These are phyloP conservation scores for Solanum piurae DNA, from an alignment of 257 asterid species.

Conservation along the genomic window DNA sequence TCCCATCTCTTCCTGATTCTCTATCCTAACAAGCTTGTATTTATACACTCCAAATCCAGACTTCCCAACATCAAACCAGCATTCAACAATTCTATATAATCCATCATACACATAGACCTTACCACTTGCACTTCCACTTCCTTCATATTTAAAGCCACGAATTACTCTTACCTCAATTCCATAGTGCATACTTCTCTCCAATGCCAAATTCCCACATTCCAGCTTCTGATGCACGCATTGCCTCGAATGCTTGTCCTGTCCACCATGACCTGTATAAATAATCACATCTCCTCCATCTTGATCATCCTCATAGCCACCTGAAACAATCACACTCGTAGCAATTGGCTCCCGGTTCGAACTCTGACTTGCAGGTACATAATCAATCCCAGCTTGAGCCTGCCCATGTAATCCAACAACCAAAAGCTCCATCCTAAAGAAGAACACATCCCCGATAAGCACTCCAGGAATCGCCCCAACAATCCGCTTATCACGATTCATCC, in stretches of 20 bases:
- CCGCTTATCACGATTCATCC: constrained; percentile 75
- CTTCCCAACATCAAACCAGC: constrained; percentile 75
- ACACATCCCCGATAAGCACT: constrained; percentile 56
- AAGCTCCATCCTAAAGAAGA: constrained; percentile 77
- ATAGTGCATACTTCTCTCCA: constrained; percentile 80
- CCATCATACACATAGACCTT: constrained; percentile 89
- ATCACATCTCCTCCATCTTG: constrained; percentile 76
- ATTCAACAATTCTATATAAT: constrained; percentile 42
- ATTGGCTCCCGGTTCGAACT: constrained; percentile 84
- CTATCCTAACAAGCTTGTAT: constrained; percentile 58
- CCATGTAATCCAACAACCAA: constrained; percentile 85
- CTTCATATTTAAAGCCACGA: constrained; percentile 70
- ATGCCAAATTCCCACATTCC: constrained; percentile 71
- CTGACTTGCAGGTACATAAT: constrained; percentile 53
- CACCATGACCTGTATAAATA: constrained; percentile 92
- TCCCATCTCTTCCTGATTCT: constrained; percentile 67
- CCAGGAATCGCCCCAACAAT: constrained; percentile 82
- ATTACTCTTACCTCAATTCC: constrained; percentile 81
- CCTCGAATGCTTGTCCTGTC: constrained; percentile 52
- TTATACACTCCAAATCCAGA: constrained; percentile 77
- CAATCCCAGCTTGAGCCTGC: constrained; percentile 85
- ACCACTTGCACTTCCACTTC: constrained; percentile 59
- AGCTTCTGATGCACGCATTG: constrained; percentile 75
- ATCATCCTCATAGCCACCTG: constrained; percentile 92
- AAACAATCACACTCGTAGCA: constrained; percentile 81